Evolutionary conservation across 2,329 filamentous ascomycete species (phyloP).

Genomic region (Torrubiellomyces zombiae): DNA sequence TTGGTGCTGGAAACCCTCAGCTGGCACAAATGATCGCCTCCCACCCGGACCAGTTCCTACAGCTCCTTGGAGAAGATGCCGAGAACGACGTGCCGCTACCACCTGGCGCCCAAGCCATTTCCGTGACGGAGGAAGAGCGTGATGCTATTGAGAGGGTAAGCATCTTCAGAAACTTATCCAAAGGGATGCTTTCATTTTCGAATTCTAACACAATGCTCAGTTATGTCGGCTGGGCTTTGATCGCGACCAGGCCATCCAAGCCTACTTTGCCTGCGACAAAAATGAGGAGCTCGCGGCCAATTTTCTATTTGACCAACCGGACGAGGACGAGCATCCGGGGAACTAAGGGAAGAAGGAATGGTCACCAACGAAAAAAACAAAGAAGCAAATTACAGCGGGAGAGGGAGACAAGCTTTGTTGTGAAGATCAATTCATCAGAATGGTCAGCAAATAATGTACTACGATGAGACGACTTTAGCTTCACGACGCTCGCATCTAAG

Average conservation of each 20-base stretch:
- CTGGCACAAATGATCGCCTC: slow-evolving; percentile 82
- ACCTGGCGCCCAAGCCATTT: slow-evolving; percentile 75
- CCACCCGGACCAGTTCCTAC: slow-evolving; percentile 86
- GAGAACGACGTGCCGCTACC: slow-evolving; percentile 74
- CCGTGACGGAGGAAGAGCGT: slow-evolving; percentile 87
- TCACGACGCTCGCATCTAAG: too few species aligned
- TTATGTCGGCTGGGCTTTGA: slow-evolving; percentile 87
- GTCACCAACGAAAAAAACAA: too few species aligned
- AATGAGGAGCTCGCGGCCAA: slow-evolving; percentile 97
- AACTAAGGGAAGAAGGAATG: too few species aligned
- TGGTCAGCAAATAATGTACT: too few species aligned
- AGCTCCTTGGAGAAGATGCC: slow-evolving; percentile 72
- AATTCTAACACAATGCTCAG: slow-evolving; percentile 23
- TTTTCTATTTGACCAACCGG: slow-evolving; percentile 93
- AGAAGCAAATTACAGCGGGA: too few species aligned
- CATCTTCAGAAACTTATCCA: neutral
- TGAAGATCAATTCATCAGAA: too few species aligned
- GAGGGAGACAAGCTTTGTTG: too few species aligned
- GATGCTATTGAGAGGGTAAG: slow-evolving; percentile 88
- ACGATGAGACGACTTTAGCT: too few species aligned
- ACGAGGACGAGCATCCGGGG: slow-evolving; percentile 50
- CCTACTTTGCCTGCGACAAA: slow-evolving; percentile 98
- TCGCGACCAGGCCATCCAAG: slow-evolving; percentile 85
- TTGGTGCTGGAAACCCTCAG: slow-evolving; percentile 86
- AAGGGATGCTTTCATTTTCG: too few species aligned